These are phyloP conservation scores for Phytopythium oedochilum DNA, from an alignment of 352 stramenopile genomes.

Conservation along the genomic window DNA sequence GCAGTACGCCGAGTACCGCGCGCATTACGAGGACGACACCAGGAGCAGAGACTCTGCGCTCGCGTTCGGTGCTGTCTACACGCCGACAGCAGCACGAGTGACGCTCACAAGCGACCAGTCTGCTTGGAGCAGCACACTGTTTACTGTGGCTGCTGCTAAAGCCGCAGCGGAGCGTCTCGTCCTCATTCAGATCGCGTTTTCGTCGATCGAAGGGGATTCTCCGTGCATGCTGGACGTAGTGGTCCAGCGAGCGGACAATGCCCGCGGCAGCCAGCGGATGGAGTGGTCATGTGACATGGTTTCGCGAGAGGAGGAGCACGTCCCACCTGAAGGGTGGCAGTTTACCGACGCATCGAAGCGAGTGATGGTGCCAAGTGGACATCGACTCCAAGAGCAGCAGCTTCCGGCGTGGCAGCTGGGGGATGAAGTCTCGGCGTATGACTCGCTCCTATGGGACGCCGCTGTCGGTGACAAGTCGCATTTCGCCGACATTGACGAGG, in stretches of 20 bases:
- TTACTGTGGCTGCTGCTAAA: conserved; percentile 43
- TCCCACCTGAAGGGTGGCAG: conserved; percentile 8
- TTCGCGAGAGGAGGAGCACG: neutral
- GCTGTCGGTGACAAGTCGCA: conserved; percentile 13
- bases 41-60: neutral
- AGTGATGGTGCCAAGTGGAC: conserved; percentile 3
- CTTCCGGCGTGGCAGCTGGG: conserved; percentile 19
- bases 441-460: conserved; percentile 23
- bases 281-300: conserved; percentile 33
- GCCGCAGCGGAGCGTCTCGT: conserved; percentile 13
- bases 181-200: neutral
- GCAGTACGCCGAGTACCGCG: conserved; percentile 34
- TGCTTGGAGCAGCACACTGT: conserved; percentile 28
- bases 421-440: conserved; percentile 30
- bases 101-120: conserved; percentile 15
- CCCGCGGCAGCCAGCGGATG: conserved; percentile 19
- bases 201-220: neutral
- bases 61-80: conserved; percentile 1
- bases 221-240: conserved; percentile 24
- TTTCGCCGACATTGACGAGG: conserved; percentile 52
- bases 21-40: conserved; percentile 22
- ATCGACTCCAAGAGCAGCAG: neutral
- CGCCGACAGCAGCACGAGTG: conserved; percentile 31
- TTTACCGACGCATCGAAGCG: conserved; percentile 1
- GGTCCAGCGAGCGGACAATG: conserved; percentile 29